These are phyloP conservation scores for Botrytis cinerea DNA, from an alignment of 2,329 filamentous ascomycete genomes.

Conservation along the genomic window DNA sequence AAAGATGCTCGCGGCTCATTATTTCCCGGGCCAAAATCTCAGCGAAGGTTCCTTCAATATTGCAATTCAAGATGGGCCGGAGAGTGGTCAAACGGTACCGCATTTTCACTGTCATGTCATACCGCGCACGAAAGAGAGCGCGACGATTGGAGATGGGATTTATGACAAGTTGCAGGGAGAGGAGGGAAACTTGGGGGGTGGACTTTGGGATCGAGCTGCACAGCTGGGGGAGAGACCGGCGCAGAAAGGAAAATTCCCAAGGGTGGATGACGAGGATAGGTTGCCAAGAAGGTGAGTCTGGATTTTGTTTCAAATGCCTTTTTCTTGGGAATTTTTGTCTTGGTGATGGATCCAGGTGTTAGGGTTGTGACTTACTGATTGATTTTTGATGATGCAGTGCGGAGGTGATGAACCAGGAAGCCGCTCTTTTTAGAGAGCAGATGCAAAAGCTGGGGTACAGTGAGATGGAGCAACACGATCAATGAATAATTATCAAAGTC, in stretches of 20 bases:
- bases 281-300: conserved; percentile 52
- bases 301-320: not conserved
- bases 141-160: conserved; percentile 65
- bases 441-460: conserved; percentile 31
- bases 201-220: conserved; percentile 66
- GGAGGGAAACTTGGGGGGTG: conserved; percentile 77
- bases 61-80: conserved; percentile 88
- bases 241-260: conserved; percentile 61
- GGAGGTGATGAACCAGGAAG: conserved; percentile 80
- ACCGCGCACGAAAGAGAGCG: conserved; percentile 61
- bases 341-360: not conserved
- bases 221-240: conserved; percentile 51
- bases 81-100: conserved; percentile 89
- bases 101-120: conserved; percentile 95
- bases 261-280: conserved; percentile 71
- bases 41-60: conserved; percentile 81
- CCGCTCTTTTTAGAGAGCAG: conserved; percentile 47
- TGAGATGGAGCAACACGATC: not conserved
- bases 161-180: conserved; percentile 83
- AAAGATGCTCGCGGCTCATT: conserved; percentile 65
- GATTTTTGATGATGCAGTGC: conserved; percentile 43
- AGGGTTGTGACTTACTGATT: not conserved
- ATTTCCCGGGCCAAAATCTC: conserved; percentile 58
- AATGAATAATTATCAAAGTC: rapidly evolving
- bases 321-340: too few species aligned